Conservation (phyloP, 2,329 filamentous ascomycete species). For the Diaporthe humulicola region DNA sequence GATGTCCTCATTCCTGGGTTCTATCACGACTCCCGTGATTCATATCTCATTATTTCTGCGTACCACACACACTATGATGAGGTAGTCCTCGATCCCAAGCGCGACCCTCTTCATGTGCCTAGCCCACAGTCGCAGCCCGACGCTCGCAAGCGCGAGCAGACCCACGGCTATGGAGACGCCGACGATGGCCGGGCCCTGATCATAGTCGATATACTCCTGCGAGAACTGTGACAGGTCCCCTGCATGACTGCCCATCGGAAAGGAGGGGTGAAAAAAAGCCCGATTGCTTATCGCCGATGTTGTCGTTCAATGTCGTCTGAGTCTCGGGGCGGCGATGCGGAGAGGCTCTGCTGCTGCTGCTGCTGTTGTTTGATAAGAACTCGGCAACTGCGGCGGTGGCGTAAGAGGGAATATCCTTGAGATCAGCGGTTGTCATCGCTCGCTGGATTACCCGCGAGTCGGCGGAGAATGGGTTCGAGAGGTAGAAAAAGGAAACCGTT, state of each 20-base stretch:
- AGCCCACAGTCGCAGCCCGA: constrained; percentile 14
- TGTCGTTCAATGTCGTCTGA: neutral
- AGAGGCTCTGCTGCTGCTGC: neutral
- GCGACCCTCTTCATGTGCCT: constrained; percentile 26
- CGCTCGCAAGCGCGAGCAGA: constrained; percentile 16
- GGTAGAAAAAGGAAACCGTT: neutral
- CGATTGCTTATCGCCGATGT: neutral
- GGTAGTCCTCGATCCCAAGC: constrained; percentile 26
- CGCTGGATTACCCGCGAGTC: neutral
- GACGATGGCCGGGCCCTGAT: neutral
- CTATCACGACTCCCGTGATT: neutral
- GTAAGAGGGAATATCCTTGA: constrained; percentile 7
- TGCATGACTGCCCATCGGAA: constrained; percentile 24
- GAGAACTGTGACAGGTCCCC: constrained; percentile 25
- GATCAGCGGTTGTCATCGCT: constrained; percentile 5
- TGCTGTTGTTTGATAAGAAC: neutral
- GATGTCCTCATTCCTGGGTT: neutral
- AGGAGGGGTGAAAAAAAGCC: neutral
- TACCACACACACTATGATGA: constrained; percentile 30
- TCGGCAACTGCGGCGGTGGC: neutral
- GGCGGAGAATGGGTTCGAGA: neutral
- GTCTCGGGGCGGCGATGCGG: neutral
- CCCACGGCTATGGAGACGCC: constrained; percentile 30
- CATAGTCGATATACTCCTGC: constrained; percentile 27
- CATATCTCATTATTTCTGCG: neutral